phyloP scores from a whole-genome alignment of 208 protist genomes.

The Acanthamoeba divionensis region DNA sequence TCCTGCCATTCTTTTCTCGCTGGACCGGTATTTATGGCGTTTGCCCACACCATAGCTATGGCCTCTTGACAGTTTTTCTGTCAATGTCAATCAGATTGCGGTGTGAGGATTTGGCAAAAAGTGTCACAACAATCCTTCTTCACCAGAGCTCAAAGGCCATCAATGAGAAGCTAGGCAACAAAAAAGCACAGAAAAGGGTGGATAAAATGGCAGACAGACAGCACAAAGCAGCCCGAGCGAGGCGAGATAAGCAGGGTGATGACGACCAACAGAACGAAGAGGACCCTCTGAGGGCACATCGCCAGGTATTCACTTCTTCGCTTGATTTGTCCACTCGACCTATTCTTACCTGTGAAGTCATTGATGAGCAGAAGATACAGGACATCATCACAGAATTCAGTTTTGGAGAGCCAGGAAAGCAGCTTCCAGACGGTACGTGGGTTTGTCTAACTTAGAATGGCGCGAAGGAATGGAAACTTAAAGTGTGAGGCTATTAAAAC shows the following conservation, averaged over 20 bases:
- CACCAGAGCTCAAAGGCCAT: not conserved
- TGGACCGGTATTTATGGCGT: not conserved
- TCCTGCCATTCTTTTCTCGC: not conserved
- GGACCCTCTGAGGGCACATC: not conserved
- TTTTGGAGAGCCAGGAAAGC: not conserved
- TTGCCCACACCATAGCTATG: not conserved
- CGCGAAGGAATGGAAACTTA: not conserved
- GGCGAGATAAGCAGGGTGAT: not conserved
- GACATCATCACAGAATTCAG: not conserved
- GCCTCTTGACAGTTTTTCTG: not conserved
- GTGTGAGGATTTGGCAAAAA: not conserved
- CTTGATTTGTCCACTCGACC: no score
- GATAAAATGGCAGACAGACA: not conserved
- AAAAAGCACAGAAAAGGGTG: not conserved
- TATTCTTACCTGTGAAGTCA: not conserved
- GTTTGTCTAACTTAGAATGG: no score
- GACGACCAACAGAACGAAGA: not conserved
- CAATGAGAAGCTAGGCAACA: not conserved
- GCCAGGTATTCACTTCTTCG: not conserved
- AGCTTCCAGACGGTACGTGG: not conserved
- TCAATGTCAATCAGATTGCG: not conserved
- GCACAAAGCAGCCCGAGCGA: not conserved
- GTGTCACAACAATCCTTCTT: not conserved
- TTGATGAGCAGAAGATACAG: not conserved
- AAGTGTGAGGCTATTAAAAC: not conserved